phyloP scores from a whole-genome alignment of 2,329 filamentous ascomycete genomes.

The Raffaelea albimanens region DNA sequence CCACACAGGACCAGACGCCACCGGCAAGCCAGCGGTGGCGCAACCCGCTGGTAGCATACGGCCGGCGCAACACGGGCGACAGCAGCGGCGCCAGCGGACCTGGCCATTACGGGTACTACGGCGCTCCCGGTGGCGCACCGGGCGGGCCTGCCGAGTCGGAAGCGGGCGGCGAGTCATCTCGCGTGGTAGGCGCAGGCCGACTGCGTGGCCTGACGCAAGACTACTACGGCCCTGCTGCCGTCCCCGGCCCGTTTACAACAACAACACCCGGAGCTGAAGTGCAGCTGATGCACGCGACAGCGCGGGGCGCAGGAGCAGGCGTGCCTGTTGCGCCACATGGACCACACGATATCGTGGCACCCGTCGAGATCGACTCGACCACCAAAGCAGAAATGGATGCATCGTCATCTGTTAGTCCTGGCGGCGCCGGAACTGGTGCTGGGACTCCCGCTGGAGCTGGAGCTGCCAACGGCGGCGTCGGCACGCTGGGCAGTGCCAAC shows the following conservation, averaged over 20 bases:
- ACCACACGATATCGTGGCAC: slow-evolving; percentile 38
- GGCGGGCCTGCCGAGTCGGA: slow-evolving; percentile 17
- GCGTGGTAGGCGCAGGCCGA: slow-evolving; percentile 17
- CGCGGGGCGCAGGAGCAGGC: too few species aligned
- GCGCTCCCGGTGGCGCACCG: slow-evolving; percentile 8
- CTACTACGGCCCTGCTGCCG: slow-evolving; percentile 35
- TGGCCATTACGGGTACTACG: too few species aligned
- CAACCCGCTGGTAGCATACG: background rate
- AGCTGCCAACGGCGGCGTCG: too few species aligned
- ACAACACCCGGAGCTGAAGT: slow-evolving; percentile 11
- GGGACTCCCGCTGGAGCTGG: too few species aligned
- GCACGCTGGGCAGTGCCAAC: background rate
- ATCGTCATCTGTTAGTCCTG: background rate
- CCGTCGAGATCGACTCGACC: slow-evolving; percentile 44
- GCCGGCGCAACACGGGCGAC: background rate
- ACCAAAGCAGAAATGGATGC: slow-evolving; percentile 4
- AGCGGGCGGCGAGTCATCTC: slow-evolving; percentile 24
- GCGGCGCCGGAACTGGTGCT: too few species aligned
- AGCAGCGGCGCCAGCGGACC: slow-evolving; percentile 1
- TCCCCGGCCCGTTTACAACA: slow-evolving; percentile 37
- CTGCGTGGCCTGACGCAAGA: slow-evolving; percentile 25
- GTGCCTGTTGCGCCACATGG: slow-evolving; percentile 34
- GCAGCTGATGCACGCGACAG: background rate
- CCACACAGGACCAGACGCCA: background rate
- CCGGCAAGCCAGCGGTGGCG: background rate